phyloP scores from a whole-genome alignment of 2,329 filamentous ascomycete species.

The Colletotrichum aenigma region DNA sequence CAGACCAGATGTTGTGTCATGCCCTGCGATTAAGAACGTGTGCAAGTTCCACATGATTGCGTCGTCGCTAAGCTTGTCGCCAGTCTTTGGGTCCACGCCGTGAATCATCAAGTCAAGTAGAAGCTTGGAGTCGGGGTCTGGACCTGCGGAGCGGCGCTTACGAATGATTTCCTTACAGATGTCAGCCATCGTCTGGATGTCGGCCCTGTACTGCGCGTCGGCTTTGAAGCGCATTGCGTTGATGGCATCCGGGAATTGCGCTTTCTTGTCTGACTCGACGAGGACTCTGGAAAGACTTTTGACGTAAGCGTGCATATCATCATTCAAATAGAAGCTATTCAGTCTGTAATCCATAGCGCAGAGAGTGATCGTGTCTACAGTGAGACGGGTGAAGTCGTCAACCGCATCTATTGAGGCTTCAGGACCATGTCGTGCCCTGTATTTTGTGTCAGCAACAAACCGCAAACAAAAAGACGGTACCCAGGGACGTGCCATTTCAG shows the following conservation, averaged over 20 bases:
- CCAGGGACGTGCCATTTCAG: conserved; percentile 62
- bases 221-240: conserved; percentile 28
- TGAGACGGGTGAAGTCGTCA: conserved; percentile 74
- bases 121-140: conserved; percentile 55
- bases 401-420: conserved; percentile 52
- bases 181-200: conserved; percentile 35
- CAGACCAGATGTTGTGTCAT: conserved; percentile 73
- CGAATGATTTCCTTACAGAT: conserved; percentile 54
- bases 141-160: conserved; percentile 24
- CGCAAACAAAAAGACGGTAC: background rate
- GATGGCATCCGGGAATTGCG: conserved; percentile 47
- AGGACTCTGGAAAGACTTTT: conserved; percentile 70
- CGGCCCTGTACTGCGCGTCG: conserved; percentile 51
- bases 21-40: conserved; percentile 73
- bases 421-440: conserved; percentile 62
- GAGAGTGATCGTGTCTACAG: conserved; percentile 74
- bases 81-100: conserved; percentile 70
- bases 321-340: conserved; percentile 69
- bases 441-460: conserved; percentile 27
- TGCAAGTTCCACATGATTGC: conserved; percentile 74
- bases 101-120: conserved; percentile 73
- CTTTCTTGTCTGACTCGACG: conserved; percentile 54
- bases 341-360: conserved; percentile 76
- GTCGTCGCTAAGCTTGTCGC: conserved; percentile 65
- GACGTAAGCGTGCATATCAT: conserved; percentile 69